Conservation (phyloP, 345 rosid species). For the Syzygium jambos region DNA sequence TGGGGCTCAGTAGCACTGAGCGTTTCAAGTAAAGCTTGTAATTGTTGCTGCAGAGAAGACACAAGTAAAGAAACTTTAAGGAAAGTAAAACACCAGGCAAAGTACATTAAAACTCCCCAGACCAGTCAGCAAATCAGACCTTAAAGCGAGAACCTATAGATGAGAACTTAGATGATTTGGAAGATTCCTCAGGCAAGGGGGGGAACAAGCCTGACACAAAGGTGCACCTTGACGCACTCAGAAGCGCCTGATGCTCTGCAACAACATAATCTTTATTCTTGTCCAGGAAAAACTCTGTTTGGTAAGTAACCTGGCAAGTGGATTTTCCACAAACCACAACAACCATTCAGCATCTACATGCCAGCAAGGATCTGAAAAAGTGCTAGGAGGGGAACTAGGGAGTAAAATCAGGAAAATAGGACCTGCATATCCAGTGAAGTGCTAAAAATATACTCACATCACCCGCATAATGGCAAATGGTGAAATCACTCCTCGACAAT, state of each 20-base stretch:
- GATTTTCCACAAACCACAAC: background rate
- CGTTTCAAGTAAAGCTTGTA: conserved; percentile 88
- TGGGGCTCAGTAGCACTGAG: conserved; percentile 90
- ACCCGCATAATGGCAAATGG: conserved; percentile 94
- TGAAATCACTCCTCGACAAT: conserved; percentile 86
- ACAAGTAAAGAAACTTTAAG: background rate
- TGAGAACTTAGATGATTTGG: conserved; percentile 81
- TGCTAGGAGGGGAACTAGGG: background rate
- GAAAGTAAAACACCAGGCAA: background rate
- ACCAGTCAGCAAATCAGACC: conserved; percentile 29
- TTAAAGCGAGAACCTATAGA: conserved; percentile 95
- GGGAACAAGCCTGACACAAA: conserved; percentile 85
- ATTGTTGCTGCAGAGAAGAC: conserved; percentile 78
- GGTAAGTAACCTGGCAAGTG: conserved; percentile 76
- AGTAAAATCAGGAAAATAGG: background rate
- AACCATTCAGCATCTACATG: background rate
- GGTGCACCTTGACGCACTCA: conserved; percentile 68
- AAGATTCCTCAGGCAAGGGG: conserved; percentile 69
- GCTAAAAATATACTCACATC: conserved; percentile 52
- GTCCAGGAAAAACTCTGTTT: conserved; percentile 85
- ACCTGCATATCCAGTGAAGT: background rate
- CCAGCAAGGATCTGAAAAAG: background rate
- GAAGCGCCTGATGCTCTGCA: conserved; percentile 84
- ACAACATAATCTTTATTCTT: conserved; percentile 96
- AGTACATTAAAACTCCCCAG: background rate